phyloP scores from a whole-genome alignment of 148 eudicot genomes.

The Spergularia marina region DNA sequence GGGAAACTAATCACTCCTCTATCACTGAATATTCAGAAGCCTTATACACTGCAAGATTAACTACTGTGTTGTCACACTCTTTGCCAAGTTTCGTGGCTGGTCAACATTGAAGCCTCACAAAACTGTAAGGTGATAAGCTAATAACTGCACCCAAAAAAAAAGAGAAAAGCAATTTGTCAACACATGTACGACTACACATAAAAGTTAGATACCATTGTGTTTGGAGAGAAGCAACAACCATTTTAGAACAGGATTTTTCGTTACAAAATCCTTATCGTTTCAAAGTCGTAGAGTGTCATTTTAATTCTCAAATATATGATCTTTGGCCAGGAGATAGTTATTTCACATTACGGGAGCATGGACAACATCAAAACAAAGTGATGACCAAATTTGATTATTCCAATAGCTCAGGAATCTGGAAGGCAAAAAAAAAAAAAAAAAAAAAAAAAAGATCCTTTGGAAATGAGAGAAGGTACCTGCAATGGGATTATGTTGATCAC shows the following conservation, averaged over 20 bases:
- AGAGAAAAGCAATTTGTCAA: background rate
- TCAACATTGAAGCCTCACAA: conserved; percentile 91
- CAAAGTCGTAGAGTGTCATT: too few relatives aligned
- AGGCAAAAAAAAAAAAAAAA: background rate
- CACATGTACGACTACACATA: background rate
- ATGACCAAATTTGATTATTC: too few relatives aligned
- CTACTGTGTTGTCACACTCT: conserved; percentile 92
- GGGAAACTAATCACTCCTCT: background rate
- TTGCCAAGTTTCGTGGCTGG: conserved; percentile 96
- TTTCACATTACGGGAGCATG: too few relatives aligned
- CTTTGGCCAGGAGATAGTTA: too few relatives aligned
- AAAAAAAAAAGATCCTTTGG: background rate
- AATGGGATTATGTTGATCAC: conserved; percentile 92
- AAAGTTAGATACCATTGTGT: background rate
- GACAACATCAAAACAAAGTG: too few relatives aligned
- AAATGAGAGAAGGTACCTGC: conserved; percentile 54
- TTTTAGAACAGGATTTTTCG: too few relatives aligned
- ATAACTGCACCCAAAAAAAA: conserved; percentile 49
- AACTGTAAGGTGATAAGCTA: conserved; percentile 95
- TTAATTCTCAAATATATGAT: too few relatives aligned
- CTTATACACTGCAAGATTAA: background rate
- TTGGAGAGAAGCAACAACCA: too few relatives aligned
- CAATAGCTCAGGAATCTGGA: too few relatives aligned
- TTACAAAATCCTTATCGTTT: too few relatives aligned
- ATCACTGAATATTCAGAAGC: background rate